Conservation (phyloP, 2,329 filamentous ascomycete genomes). For the Colletotrichum lini region DNA sequence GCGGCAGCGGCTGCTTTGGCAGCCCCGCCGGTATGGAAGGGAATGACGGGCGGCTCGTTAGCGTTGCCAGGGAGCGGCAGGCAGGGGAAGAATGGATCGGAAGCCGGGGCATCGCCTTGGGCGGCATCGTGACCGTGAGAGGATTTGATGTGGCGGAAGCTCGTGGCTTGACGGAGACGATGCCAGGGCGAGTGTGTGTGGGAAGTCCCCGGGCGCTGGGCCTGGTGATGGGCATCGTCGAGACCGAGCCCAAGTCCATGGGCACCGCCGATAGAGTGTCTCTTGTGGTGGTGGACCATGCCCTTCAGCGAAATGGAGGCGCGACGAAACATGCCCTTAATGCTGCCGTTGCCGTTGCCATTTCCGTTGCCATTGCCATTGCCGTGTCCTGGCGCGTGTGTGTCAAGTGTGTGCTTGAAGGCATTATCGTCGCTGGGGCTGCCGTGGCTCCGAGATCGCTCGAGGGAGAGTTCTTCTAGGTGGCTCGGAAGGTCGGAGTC, state of each 20-base stretch:
- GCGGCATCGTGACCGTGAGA: conserved; percentile 58
- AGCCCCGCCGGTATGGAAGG: conserved; percentile 71
- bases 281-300: conserved; percentile 59
- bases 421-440: conserved; percentile 50
- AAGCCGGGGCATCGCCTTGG: conserved; percentile 50
- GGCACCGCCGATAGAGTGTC: conserved; percentile 58
- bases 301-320: conserved; percentile 69
- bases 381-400: conserved; percentile 46
- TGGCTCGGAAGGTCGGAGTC: conserved; percentile 52
- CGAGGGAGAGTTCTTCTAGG: conserved; percentile 54
- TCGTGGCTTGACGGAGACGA: conserved; percentile 65
- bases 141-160: conserved; percentile 64
- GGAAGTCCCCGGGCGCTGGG: conserved; percentile 55
- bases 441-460: conserved; percentile 26
- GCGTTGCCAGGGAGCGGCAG: conserved; percentile 65
- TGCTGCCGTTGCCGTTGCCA: conserved; percentile 50
- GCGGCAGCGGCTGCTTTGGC: conserved; percentile 73
- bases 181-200: conserved; percentile 67
- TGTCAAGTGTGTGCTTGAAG: conserved; percentile 50
- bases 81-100: conserved; percentile 42
- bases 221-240: conserved; percentile 46
- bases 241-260: conserved; percentile 42
- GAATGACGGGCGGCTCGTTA: conserved; percentile 72
- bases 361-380: conserved; percentile 57
- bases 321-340: conserved; percentile 68